Evolutionary conservation across 139 green algal species (phyloP).

Genomic region (Cymbomonas tetramitiformis): DNA sequence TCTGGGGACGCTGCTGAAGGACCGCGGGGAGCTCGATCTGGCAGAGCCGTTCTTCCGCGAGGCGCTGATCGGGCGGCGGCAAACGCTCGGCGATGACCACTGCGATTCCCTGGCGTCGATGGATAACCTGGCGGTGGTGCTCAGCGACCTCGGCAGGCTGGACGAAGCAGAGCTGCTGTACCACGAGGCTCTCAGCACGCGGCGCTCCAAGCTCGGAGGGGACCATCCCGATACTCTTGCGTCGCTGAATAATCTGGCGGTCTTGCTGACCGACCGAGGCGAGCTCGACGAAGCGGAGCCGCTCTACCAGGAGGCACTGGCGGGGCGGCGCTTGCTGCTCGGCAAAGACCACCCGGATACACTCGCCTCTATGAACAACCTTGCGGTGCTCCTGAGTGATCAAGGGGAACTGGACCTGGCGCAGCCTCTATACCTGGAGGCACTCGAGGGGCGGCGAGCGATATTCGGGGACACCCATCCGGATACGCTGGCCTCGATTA

Average conservation of each 20-base stretch:
- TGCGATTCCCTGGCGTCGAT: conserved; percentile 9
- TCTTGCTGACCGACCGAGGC: conserved; percentile 1
- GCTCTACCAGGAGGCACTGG: conserved; percentile 5
- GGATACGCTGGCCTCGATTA: too few species aligned
- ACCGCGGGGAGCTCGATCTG: neutral
- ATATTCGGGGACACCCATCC: too few species aligned
- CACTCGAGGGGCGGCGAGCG: too few species aligned
- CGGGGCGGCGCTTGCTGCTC: too few species aligned
- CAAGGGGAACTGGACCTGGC: too few species aligned
- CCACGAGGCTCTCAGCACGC: conserved; percentile 2
- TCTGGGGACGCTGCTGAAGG: conserved; percentile 9
- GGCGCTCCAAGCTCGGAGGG: neutral
- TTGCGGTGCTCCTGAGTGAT: too few species aligned
- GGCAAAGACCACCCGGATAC: too few species aligned
- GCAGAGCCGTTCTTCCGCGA: conserved; percentile 4
- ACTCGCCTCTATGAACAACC: too few species aligned
- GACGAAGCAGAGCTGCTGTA: conserved; percentile 13
- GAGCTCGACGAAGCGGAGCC: conserved; percentile 2
- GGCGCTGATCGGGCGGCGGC: neutral
- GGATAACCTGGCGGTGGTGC: conserved; percentile 16
- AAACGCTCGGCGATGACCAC: conserved; percentile 10
- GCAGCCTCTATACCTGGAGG: too few species aligned
- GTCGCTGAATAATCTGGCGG: conserved; percentile 5
- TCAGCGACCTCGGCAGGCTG: neutral
- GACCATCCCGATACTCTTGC: conserved; percentile 7